Percentiles rank a stretch among this genome's conserved stretches.
These are phyloP conservation scores for Hanseniaspora gamundiae DNA, from an alignment of 1,139 yeast genomes.

Conservation along the genomic window DNA sequence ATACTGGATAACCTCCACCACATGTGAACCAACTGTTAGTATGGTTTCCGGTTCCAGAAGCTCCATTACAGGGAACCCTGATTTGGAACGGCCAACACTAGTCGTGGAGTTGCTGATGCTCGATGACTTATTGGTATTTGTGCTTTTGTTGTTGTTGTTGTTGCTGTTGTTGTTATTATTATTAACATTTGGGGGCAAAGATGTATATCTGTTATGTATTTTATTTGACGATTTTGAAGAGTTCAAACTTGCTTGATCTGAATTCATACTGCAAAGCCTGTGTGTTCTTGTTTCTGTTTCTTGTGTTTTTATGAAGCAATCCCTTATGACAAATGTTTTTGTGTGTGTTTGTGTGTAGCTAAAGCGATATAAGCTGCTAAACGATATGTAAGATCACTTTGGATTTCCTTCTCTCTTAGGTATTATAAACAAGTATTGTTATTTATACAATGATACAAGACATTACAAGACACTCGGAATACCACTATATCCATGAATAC, in stretches of 20 bases:
- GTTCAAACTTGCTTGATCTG: slow-evolving; percentile 1
- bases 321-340: too few relatives aligned
- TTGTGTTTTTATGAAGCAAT: too few relatives aligned
- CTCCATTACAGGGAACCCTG: slow-evolving; percentile 4
- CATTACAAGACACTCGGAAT: too few relatives aligned
- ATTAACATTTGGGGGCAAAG: not conserved
- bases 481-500: too few relatives aligned
- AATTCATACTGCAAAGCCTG: not conserved
- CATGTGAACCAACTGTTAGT: slow-evolving; percentile 55
- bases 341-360: too few relatives aligned
- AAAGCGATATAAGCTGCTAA: too few relatives aligned
- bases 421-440: too few relatives aligned
- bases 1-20: slow-evolving; percentile 44
- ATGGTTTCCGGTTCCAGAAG: slow-evolving; percentile 37
- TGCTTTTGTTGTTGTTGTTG: slow-evolving; percentile 4
- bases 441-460: too few relatives aligned
- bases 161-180: not conserved
- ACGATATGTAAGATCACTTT: too few relatives aligned
- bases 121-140: slow-evolving; percentile 1
- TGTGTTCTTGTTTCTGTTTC: too few relatives aligned
- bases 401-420: too few relatives aligned
- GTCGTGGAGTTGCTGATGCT: slow-evolving; percentile 1
- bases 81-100: slow-evolving; percentile 1
- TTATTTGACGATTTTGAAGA: not conserved
- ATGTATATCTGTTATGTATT: not conserved